Base-by-base conservation (phyloP, 768 basidiomycete genomes). In the Suillus bovinus region DNA sequence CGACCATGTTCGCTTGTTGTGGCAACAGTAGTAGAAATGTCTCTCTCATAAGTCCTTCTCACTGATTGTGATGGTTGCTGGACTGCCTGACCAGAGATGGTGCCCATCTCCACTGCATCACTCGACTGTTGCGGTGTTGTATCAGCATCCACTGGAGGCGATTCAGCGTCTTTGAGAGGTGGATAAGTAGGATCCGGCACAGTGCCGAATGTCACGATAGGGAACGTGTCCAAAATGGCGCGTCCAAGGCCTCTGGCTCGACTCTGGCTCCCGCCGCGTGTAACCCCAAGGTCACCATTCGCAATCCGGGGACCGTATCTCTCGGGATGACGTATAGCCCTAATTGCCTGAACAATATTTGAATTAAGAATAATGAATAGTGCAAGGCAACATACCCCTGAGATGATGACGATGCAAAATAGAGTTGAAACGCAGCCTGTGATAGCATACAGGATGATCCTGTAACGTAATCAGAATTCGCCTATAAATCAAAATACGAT, bases 191-290 rank as follows among this genome's bases (percentile, higher is more conserved):
- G 65, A 52, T 67, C 61, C 8, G 64, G 64, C 34, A 69, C 72
- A 11, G 71, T 61, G 7, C 86, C 86, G 68, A 95, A 99, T 73
- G 94, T 94, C 76, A 96, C 88, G 64, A 97, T 78, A 5, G 96
- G 95, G 78, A 99, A 99, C 4, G 95, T 97, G 67, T 99, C 96
- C 60, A 99, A 80, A 61, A 99, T 95, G 22, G 96, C 96, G 22
- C 93, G 87, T 2, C 93, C 91, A 57, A 99, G 81, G 8, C 95
- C 95, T n/a, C 85, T 79, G 0, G 93, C 90, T 4, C 93, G 86
- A 56, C 86, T 88, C 69, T 89, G 89, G 41, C 81, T 80, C 27
- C 69, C 67, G 11, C 77, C 78, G 57, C 76, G 79, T 34, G 69
- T 72, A 27, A 66, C 76, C 49, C 60, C 70, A 57, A 59, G 59